Base-by-base conservation (phyloP, 2,329 filamentous ascomycete genomes). In the Colletotrichum magnum region DNA sequence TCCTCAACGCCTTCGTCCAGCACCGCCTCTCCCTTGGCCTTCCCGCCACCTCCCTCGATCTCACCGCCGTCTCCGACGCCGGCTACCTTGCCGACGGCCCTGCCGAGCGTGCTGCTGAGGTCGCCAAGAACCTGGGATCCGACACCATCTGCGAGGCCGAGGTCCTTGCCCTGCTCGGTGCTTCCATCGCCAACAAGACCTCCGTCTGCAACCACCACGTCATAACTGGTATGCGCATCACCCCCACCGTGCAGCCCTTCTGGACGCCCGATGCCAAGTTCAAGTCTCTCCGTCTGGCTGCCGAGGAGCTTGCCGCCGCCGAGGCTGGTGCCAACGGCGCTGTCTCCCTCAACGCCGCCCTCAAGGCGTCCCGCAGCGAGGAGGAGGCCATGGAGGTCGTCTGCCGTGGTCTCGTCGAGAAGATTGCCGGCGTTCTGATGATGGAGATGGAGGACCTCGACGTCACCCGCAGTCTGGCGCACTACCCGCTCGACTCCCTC, bases 181-280 rank as follows among this genome's bases (percentile, higher is more conserved):
- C 85, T 0, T 85, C 86, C 18, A 85, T 89, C 48, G 80, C 76
- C 6, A 86, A 85, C 2, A 78, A 80, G 32, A 72, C 73, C 0
- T 76, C 80, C 0, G 48, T 66, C n/a, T 88, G 85, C 75, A 81
- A 83, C 64, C 81, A 78, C 50, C 87, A 89, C 73, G 83, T 82
- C 45, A 86, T 89, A 70, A 89, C 87, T 0, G 87, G 87, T 2
- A 82, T 89, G 75, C 81, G 83, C 62, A 83, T 88, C 69, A 84
- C 81, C 24, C 80, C 81, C 6, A 77, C 77, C 3, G 77, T 81
- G 72, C 77, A 83, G 58, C 86, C 86, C 0, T 89, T 87, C 78
- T 89, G 87, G 83, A 83, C 82, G 4, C 75, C 80, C 2, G 87
- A 90, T 57, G 85, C 83, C 61, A 88, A 87, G 74, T 89, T 89